phyloP scores from a whole-genome alignment of 2,329 filamentous ascomycete genomes.

The Alternaria novae-zelandiae region DNA sequence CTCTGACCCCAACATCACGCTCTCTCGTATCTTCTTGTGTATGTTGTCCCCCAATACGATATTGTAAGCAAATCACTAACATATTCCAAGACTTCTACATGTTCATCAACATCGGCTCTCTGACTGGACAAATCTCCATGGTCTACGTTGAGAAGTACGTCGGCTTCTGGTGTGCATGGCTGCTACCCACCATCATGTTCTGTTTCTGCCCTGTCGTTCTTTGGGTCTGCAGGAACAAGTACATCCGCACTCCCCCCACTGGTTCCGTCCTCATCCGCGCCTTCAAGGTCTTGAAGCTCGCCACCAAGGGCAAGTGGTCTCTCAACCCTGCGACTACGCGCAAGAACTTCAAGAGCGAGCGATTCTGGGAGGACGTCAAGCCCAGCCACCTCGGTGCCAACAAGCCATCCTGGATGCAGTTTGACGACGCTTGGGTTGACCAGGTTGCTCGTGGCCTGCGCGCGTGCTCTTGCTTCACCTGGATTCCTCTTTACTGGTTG shows the following conservation, averaged over 20 bases:
- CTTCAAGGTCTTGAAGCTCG: slow-evolving; percentile 64
- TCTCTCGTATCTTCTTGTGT: slow-evolving; percentile 64
- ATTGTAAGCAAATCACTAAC: neutral
- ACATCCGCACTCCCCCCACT: slow-evolving; percentile 69
- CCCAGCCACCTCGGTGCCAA: slow-evolving; percentile 65
- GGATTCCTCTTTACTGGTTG: slow-evolving; percentile 52
- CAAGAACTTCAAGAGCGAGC: slow-evolving; percentile 62
- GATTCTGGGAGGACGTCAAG: slow-evolving; percentile 72
- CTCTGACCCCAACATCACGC: slow-evolving; percentile 71
- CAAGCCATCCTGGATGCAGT: slow-evolving; percentile 77
- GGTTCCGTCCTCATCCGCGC: slow-evolving; percentile 76
- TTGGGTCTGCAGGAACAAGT: slow-evolving; percentile 64
- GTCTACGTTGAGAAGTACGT: slow-evolving; percentile 78
- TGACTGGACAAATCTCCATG: slow-evolving; percentile 73
- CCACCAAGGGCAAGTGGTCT: slow-evolving; percentile 69
- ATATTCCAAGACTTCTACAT: neutral
- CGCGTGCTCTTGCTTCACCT: slow-evolving; percentile 61
- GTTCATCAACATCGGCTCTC: slow-evolving; percentile 64
- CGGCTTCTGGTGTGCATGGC: slow-evolving; percentile 75
- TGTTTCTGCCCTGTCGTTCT: slow-evolving; percentile 67
- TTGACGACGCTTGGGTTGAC: slow-evolving; percentile 83
- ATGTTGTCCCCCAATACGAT: neutral
- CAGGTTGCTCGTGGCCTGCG: slow-evolving; percentile 49
- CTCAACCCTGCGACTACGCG: slow-evolving; percentile 66
- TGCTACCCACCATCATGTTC: slow-evolving; percentile 72